Evolutionary conservation across 2,329 filamentous ascomycete genomes (phyloP).

Genomic region (Fusarium virguliforme): DNA sequence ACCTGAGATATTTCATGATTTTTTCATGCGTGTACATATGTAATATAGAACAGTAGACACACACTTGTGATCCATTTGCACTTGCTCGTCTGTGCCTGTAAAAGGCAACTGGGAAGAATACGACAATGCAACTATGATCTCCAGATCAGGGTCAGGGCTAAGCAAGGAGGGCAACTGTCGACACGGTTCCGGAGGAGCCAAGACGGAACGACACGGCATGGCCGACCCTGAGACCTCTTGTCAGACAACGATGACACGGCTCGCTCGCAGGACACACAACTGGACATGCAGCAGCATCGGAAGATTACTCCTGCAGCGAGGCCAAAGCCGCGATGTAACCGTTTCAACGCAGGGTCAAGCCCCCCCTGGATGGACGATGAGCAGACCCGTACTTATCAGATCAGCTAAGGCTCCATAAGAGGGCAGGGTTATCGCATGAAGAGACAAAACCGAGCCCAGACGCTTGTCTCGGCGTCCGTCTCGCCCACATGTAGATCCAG

Average conservation of each 20-base stretch:
- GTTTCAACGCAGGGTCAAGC: slow-evolving; percentile 16
- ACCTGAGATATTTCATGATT: slow-evolving; percentile 40
- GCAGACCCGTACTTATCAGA: slow-evolving; percentile 24
- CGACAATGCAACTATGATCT: slow-evolving; percentile 32
- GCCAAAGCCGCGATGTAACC: slow-evolving; percentile 40
- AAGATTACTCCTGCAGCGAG: slow-evolving; percentile 32
- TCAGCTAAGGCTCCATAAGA: slow-evolving; percentile 22
- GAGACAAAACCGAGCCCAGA: slow-evolving; percentile 33
- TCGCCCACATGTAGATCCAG: neutral
- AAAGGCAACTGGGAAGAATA: slow-evolving; percentile 32
- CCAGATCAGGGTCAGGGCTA: slow-evolving; percentile 1
- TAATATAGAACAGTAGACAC: slow-evolving; percentile 46
- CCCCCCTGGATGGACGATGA: slow-evolving; percentile 21
- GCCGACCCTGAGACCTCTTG: neutral
- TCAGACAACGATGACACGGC: neutral
- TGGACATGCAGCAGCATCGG: slow-evolving; percentile 9
- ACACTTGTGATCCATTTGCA: slow-evolving; percentile 28
- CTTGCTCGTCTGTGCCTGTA: slow-evolving; percentile 26
- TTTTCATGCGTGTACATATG: slow-evolving; percentile 41
- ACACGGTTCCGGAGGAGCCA: neutral
- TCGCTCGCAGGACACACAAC: neutral
- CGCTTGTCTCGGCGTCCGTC: slow-evolving; percentile 15
- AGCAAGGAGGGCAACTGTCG: neutral
- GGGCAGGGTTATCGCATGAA: slow-evolving; percentile 16
- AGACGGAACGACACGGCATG: slow-evolving; percentile 9